A percentile compares a stretch with the other conserved stretches of the same genome.
phyloP scores from a whole-genome alignment of 179 eudicot genomes.

The Corrigiola litoralis region DNA sequence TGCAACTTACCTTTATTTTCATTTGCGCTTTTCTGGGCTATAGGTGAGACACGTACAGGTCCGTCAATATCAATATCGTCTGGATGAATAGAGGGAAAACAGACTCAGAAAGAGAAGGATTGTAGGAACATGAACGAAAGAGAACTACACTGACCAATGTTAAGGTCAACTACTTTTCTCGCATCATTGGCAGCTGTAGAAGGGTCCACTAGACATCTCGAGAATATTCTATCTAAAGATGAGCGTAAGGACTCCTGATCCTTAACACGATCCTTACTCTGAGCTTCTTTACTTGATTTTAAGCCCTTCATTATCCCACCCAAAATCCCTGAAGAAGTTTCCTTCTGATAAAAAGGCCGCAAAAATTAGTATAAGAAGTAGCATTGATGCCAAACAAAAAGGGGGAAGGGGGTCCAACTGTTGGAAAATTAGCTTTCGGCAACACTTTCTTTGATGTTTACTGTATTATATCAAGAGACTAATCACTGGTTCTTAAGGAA shows the following conservation, averaged over 20 bases:
- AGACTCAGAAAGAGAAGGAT: constrained; percentile 11
- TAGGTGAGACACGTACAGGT: constrained; percentile 45
- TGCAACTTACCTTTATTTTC: constrained; percentile 28
- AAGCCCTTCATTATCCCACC: constrained; percentile 58
- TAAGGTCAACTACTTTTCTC: constrained; percentile 41
- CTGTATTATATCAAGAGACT: too few species aligned
- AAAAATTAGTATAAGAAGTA: constrained; percentile 4
- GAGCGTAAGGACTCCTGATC: constrained; percentile 30
- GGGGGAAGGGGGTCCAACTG: neutral
- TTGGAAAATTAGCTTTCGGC: neutral
- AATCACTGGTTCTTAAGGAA: too few species aligned
- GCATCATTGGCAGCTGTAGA: constrained; percentile 20
- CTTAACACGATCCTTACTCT: constrained; percentile 19
- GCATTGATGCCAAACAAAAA: constrained; percentile 7
- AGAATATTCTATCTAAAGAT: constrained; percentile 49
- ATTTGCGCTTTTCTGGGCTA: constrained; percentile 26
- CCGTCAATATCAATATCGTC: constrained; percentile 87
- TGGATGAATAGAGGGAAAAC: constrained; percentile 27
- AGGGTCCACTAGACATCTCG: constrained; percentile 36
- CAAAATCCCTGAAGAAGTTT: constrained; percentile 42
- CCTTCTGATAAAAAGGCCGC: too few species aligned
- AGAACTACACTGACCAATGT: constrained; percentile 48
- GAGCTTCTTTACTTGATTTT: constrained; percentile 40
- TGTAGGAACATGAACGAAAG: neutral
- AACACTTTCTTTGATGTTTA: too few species aligned